These are phyloP conservation scores for Chytriomyces sp. DNA, from an alignment of 192 early-diverging fungal genomes.

Conservation along the genomic window DNA sequence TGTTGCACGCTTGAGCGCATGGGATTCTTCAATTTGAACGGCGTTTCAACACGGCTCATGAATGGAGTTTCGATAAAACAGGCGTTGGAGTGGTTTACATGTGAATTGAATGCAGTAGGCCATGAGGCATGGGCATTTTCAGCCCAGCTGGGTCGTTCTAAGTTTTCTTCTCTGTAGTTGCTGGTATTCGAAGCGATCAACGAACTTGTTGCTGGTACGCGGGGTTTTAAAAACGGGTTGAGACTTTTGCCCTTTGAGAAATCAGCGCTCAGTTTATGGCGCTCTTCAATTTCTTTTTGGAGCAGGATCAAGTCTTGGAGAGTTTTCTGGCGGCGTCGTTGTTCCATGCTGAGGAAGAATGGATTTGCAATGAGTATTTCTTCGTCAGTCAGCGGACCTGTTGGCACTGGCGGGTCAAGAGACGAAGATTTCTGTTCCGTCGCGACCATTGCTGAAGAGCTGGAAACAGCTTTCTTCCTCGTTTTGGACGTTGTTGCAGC, in stretches of 20 bases:
- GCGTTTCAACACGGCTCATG: not conserved
- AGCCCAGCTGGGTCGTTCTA: no score
- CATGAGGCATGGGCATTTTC: not conserved
- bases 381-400: conserved; percentile 2
- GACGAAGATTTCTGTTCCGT: no score
- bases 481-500: no score
- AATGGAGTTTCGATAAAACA: not conserved
- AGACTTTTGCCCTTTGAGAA: conserved; percentile 30
- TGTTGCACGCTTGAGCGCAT: no score
- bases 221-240: conserved; percentile 27
- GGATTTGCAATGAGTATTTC: conserved; percentile 24
- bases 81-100: not conserved
- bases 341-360: conserved; percentile 17
- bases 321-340: conserved; percentile 19
- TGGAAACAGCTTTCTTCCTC: no score
- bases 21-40: conserved; percentile 26
- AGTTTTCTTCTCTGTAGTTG: no score
- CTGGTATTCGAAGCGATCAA: no score
- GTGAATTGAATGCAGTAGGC: not conserved
- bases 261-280: conserved; percentile 9
- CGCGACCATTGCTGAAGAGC: no score
- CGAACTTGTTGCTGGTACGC: not conserved
- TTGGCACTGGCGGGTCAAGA: no score
- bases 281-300: conserved; percentile 23
- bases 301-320: not conserved